A percentile compares a stretch with the other conserved stretches of the same genome.
Conservation (phyloP, 2,329 filamentous ascomycete species). For the Curvularia lunata region DNA sequence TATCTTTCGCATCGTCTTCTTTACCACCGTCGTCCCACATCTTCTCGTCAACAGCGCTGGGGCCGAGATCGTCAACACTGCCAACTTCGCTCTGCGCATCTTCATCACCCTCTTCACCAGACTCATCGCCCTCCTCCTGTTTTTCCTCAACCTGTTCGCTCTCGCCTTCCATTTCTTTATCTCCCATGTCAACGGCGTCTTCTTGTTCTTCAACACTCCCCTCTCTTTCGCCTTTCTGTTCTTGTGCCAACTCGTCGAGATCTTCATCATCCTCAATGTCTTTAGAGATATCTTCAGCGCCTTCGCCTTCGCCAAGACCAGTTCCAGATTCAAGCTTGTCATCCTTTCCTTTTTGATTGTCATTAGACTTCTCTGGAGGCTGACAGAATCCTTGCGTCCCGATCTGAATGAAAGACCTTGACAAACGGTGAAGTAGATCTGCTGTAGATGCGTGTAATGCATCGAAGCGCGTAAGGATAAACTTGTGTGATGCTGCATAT, state of each 20-base stretch:
- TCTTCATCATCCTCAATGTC: slow-evolving; percentile 95
- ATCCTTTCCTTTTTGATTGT: slow-evolving; percentile 70
- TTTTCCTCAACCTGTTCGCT: slow-evolving; percentile 65
- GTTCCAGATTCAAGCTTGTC: slow-evolving; percentile 90
- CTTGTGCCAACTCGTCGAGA: slow-evolving; percentile 86
- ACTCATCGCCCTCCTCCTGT: slow-evolving; percentile 66
- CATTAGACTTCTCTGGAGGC: slow-evolving; percentile 74
- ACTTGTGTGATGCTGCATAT: slow-evolving; percentile 68
- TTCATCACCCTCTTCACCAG: slow-evolving; percentile 57
- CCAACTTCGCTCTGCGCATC: slow-evolving; percentile 86
- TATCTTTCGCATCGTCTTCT: slow-evolving; percentile 81
- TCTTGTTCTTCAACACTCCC: slow-evolving; percentile 78
- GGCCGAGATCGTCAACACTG: slow-evolving; percentile 88
- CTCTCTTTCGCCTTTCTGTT: slow-evolving; percentile 67
- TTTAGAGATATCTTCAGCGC: slow-evolving; percentile 96
- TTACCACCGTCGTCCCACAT: slow-evolving; percentile 93
- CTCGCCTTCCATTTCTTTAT: slow-evolving; percentile 89
- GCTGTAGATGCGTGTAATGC: slow-evolving; percentile 73
- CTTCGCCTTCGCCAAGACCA: slow-evolving; percentile 92
- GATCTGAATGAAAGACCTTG: slow-evolving; percentile 78
- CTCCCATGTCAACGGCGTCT: slow-evolving; percentile 89
- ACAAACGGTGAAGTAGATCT: slow-evolving; percentile 76
- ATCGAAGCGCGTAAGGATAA: slow-evolving; percentile 64
- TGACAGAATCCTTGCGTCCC: slow-evolving; percentile 89
- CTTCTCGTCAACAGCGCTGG: slow-evolving; percentile 93